Evolutionary conservation across 2,329 filamentous ascomycete species (phyloP).

Genomic region (Chaetomiaceae sp.): DNA sequence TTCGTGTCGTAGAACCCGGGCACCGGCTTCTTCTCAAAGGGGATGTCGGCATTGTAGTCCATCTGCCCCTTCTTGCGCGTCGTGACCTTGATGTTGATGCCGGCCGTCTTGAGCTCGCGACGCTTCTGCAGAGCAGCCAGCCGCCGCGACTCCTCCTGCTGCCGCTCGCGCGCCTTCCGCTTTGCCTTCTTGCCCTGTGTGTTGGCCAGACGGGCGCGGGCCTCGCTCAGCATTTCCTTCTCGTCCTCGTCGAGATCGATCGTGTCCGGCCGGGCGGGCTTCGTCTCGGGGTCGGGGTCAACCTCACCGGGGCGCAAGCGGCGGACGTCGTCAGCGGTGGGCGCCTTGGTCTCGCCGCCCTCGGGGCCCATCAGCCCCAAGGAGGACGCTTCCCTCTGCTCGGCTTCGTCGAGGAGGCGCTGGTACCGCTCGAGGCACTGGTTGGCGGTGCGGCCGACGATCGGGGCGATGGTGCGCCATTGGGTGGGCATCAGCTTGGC

Average conservation of each 20-base stretch:
- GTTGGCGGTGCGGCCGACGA: conserved; percentile 92
- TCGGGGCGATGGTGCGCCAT: conserved; percentile 97
- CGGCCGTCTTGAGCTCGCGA: conserved; percentile 91
- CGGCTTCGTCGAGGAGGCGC: conserved; percentile 91
- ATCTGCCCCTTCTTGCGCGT: conserved; percentile 93
- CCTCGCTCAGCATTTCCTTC: conserved; percentile 98
- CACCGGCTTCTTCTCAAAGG: conserved; percentile 88
- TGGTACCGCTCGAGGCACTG: conserved; percentile 97
- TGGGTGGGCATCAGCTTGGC: conserved; percentile 99
- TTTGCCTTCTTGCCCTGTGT: conserved; percentile 99
- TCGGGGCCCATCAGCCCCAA: conserved; percentile 80
- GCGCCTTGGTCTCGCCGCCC: conserved; percentile 80
- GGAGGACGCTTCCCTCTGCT: conserved; percentile 77
- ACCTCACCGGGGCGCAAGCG: conserved; percentile 86
- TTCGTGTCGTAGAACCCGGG: conserved; percentile 89
- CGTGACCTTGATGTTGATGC: conserved; percentile 95
- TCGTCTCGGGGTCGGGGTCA: conserved; percentile 95
- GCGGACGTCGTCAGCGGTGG: conserved; percentile 88
- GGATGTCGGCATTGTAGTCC: conserved; percentile 99
- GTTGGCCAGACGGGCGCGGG: conserved; percentile 90
- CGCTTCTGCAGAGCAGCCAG: conserved; percentile 91
- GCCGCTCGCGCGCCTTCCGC: conserved; percentile 89
- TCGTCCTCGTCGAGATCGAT: conserved; percentile 98
- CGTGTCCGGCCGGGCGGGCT: conserved; percentile 90
- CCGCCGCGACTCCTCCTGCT: conserved; percentile 89